Percentiles rank a stretch among this genome's conserved stretches.
Evolutionary conservation across 768 basidiomycete genomes (phyloP).

Genomic region (Boletellus ananiceps): DNA sequence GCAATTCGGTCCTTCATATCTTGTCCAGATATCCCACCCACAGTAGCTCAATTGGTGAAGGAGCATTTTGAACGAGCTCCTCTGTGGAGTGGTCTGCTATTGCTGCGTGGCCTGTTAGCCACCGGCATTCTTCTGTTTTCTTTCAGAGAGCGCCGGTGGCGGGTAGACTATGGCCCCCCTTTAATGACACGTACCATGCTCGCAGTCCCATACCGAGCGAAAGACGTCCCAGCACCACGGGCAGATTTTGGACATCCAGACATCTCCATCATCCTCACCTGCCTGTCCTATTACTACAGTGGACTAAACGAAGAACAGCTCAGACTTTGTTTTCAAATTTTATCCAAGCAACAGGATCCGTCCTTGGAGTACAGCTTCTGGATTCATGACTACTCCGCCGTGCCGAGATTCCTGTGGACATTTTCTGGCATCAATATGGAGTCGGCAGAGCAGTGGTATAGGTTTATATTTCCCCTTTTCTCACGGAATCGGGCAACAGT

Average conservation of each 20-base stretch:
- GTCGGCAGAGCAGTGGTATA: not conserved
- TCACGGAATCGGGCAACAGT: not conserved
- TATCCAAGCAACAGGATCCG: not conserved
- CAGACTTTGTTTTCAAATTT: constrained; percentile 10
- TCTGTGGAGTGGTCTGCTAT: constrained; percentile 18
- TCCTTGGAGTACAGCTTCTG: not conserved
- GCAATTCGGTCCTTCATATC: constrained; percentile 18
- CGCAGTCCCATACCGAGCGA: constrained; percentile 27
- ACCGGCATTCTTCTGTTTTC: constrained; percentile 17
- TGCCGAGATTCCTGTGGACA: not conserved
- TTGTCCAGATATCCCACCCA: not conserved
- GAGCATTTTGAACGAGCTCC: not conserved
- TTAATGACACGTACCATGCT: constrained; percentile 11
- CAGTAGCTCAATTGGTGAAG: not conserved
- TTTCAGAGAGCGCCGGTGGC: constrained; percentile 21
- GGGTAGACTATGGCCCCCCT: constrained; percentile 24
- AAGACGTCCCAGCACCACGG: constrained; percentile 21
- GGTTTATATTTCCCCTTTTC: not conserved
- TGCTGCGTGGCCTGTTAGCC: constrained; percentile 30
- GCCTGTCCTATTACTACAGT: constrained; percentile 21
- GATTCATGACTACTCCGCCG: not conserved
- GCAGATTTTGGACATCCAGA: constrained; percentile 29
- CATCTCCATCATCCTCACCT: constrained; percentile 13
- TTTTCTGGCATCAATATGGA: not conserved
- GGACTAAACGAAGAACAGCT: constrained; percentile 19